These are phyloP conservation scores for Apium graveolens DNA, from an alignment of 129 eudicot genomes.

Conservation along the genomic window DNA sequence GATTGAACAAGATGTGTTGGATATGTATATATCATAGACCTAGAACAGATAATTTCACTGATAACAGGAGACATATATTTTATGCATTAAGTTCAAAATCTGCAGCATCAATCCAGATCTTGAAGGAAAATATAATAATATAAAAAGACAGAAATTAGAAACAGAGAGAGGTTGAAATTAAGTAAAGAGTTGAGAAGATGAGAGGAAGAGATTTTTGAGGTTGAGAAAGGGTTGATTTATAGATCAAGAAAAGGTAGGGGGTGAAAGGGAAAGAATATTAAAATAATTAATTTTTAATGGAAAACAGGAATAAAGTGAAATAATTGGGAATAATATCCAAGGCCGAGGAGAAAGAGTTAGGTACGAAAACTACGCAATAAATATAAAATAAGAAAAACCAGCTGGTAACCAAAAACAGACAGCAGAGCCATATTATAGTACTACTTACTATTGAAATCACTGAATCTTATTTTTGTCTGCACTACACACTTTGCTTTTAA, in stretches of 20 bases:
- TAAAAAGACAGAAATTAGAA: not conserved
- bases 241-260: not conserved
- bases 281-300: not conserved
- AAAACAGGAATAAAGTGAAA: not conserved
- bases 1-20: slow-evolving; percentile 89
- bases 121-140: no score
- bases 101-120: not conserved
- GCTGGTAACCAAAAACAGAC: not conserved
- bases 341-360: not conserved
- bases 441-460: not conserved
- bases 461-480: no score
- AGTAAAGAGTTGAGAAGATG: not conserved
- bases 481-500: no score
- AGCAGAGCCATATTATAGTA: not conserved
- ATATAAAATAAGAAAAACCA: not conserved
- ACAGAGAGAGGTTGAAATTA: not conserved
- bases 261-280: not conserved
- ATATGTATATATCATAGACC: slow-evolving; percentile 61
- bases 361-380: not conserved
- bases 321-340: not conserved
- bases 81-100: not conserved
- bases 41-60: slow-evolving; percentile 80
- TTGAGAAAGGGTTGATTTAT: not conserved
- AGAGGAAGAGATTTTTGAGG: not conserved
- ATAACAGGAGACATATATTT: slow-evolving; percentile 72